Base-by-base conservation (phyloP, 163 green algal species). In the Scenedesmus sp. region DNA sequence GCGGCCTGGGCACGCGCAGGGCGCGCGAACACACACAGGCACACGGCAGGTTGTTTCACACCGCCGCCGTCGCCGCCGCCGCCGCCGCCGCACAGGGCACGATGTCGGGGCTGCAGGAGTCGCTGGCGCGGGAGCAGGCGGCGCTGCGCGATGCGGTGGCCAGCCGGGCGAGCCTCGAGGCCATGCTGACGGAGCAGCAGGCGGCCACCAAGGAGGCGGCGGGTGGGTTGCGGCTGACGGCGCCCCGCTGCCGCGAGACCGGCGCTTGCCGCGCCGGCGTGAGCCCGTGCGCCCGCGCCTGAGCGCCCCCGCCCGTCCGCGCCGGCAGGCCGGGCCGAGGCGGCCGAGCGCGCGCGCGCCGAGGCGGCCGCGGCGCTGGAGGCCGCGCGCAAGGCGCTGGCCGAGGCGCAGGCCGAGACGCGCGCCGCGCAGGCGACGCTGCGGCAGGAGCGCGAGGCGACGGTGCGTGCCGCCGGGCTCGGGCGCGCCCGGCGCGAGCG, bases 391-490 rank as follows among this genome's bases (percentile, higher is more conserved):
- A 7, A 33, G 22, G 20, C 15, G 44, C 18, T 42, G 14, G n/a
- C 58, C 3, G 58, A 44, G 26, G 42, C 45, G 26, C 53, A 63
- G 72, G 57, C 45, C 20, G 20, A 80, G 56, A 42, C 22, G 5
- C n/a, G 53, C 24, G 11, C 20, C 4, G n/a, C 10, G 22, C 36
- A 80, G 58, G 58, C 71, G 45, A 44, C 48, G 31, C 58, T 53
- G 47, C 58, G 72, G 69, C 54, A 77, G 47, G 24, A 77, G n/a
- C 36, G 66, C 34, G 34, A 77, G 69, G 69, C 66, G 58, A 18
- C 47, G n/a, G n/a, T n/a, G n/a, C n/a, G n/a, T n/a, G n/a, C n/a
- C n/a, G n/a, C n/a, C n/a, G n/a, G n/a, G n/a, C n/a, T n/a, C n/a
- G n/a, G n/a, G n/a, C n/a, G n/a, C n/a, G 14, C 14, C 10, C 53